Evolutionary conservation across 2,329 filamentous ascomycete genomes (phyloP), one percentile per base, ranked within the genome.

Genomic region (Rhytidhysteron rufulum): DNA sequence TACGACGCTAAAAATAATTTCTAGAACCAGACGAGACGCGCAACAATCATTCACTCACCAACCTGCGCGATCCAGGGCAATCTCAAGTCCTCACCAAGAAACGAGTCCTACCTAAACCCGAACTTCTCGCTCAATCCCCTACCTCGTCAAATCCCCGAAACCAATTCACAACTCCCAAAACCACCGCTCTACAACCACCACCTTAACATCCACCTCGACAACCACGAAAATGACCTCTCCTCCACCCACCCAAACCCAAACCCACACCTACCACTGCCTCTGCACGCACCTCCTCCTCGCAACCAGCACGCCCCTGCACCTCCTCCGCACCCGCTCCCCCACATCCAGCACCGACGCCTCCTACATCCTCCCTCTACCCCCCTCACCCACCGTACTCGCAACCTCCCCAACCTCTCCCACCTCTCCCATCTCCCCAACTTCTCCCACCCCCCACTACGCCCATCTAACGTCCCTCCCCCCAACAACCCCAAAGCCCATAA

Each of bases 231-330:
- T 43, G 57, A 57, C 39, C 56, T 64, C 39, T 56, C 60, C 34
- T 53, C 59, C 42, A 53, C 51, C 42, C 55, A 54, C 51, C 15
- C 10, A 31, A 60, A 13, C 31, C 10, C 31, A 59, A 38, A 58
- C 77, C 47, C 65, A 74, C 60, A 78, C 74, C 43, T 79, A 79
- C 63, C 76, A 79, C 66, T 86, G 83, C 71, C 73, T 82, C 58
- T 86, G 83, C 72, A 79, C 71, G 33, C 75, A 82, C 51, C 75
- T 85, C 47, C 67, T 85, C 40, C 72, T 86, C 47, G 75, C 80
- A 17, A 81, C 71, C 32, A 78, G 77, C 1, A 73, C 77, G 27
- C 58, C 70, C 2, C 66, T 85, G 34, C 45, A 66, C 20, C 49
- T 63, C 0, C 70, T 84, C 9, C 79, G 80, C 1, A 71, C 66